phyloP scores from a whole-genome alignment of 2,329 filamentous ascomycete genomes.

The Alternaria longipes region DNA sequence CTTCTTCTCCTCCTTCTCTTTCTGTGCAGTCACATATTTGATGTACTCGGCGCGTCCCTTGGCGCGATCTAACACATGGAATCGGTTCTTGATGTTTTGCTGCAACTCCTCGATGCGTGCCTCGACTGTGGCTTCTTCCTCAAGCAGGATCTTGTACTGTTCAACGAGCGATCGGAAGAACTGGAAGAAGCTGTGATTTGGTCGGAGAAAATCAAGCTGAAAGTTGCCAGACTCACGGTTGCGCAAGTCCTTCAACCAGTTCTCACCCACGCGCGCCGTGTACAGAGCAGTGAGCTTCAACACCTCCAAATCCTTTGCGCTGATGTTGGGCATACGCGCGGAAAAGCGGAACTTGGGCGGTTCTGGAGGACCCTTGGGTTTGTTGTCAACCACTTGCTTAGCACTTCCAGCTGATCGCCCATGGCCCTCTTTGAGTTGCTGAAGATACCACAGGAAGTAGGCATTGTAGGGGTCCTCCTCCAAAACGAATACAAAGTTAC shows the following conservation, averaged over 20 bases:
- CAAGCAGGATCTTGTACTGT: constrained; percentile 85
- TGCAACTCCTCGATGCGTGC: constrained; percentile 77
- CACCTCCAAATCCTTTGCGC: constrained; percentile 84
- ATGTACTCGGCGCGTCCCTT: constrained; percentile 88
- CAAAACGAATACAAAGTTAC: constrained; percentile 88
- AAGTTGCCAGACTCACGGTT: constrained; percentile 90
- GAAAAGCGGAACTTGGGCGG: constrained; percentile 92
- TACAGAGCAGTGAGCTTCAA: constrained; percentile 84
- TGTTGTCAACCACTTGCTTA: constrained; percentile 59
- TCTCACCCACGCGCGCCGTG: constrained; percentile 89
- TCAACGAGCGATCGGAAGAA: constrained; percentile 94
- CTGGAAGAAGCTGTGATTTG: constrained; percentile 94
- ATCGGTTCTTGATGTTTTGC: constrained; percentile 80
- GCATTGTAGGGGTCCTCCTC: constrained; percentile 82
- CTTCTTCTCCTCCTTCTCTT: constrained; percentile 87
- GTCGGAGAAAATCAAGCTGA: constrained; percentile 95
- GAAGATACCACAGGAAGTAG: constrained; percentile 90
- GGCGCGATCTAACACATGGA: constrained; percentile 79
- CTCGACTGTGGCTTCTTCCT: constrained; percentile 75
- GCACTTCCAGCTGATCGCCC: constrained; percentile 62
- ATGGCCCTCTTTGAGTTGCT: constrained; percentile 84
- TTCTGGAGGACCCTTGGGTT: constrained; percentile 82
- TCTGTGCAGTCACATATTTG: constrained; percentile 84
- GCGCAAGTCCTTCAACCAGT: constrained; percentile 88
- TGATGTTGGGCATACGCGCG: constrained; percentile 96